Conservation (phyloP, 2,329 filamentous ascomycete genomes). For the Bertia moriformis region DNA sequence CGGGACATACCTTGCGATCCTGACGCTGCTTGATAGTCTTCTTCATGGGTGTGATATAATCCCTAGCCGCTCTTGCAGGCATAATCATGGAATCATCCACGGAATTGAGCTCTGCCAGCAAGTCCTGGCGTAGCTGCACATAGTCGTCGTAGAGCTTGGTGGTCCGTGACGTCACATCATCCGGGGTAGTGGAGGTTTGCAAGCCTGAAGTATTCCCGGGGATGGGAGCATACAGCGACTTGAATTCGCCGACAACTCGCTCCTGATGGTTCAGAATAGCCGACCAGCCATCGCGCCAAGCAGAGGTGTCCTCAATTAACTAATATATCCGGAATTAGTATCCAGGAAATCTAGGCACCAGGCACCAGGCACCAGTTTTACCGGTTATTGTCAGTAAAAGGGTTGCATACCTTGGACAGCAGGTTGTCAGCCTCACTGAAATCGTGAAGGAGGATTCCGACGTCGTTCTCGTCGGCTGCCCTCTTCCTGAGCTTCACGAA, state of each 20-base stretch:
- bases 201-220: constrained; percentile 43
- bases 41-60: constrained; percentile 55
- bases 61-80: constrained; percentile 56
- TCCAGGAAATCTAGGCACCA: constrained; percentile 2
- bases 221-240: constrained; percentile 64
- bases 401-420: constrained; percentile 46
- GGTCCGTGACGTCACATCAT: constrained; percentile 43
- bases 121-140: constrained; percentile 54
- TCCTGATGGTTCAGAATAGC: constrained; percentile 57
- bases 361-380: too few species aligned
- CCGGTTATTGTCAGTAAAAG: constrained; percentile 3
- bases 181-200: constrained; percentile 43
- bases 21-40: constrained; percentile 78
- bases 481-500: constrained; percentile 59
- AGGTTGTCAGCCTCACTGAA: constrained; percentile 69
- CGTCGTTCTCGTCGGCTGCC: constrained; percentile 62
- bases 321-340: constrained; percentile 15
- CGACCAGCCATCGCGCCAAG: constrained; percentile 69
- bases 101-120: constrained; percentile 54
- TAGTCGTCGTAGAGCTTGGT: constrained; percentile 52
- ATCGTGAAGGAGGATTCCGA: constrained; percentile 61
- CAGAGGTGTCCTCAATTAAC: constrained; percentile 62
- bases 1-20: constrained; percentile 40
- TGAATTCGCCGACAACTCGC: constrained; percentile 51
- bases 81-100: constrained; percentile 59